Evolutionary conservation across 164 flowering plant species (phyloP), one percentile per base, ranked within the genome.

Genomic region (Houttuynia cordata): DNA sequence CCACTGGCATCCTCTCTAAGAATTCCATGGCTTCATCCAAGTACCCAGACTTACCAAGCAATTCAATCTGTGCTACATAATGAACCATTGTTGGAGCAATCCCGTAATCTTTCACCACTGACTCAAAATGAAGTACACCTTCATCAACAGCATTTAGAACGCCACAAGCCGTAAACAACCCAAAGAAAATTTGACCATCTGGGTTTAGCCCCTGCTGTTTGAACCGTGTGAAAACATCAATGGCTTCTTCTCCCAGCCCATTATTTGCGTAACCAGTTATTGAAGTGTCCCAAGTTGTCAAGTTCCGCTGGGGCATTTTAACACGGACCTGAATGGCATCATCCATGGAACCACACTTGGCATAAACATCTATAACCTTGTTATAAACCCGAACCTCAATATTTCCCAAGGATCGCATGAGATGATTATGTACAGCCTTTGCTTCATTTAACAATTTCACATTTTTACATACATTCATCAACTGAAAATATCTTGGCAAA

Each of bases 241-340:
- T 71, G 10, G 91, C 87, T 20, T 83, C 89, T 69, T 91, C 91
- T 61, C 85, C 91, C 50, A 68, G 76, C 47, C 78, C 88, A 68
- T 87, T 84, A 66, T 75, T 74, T 18, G 85, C 81, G 42, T 79
- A 71, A 67, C 89, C 73, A 15, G 70, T 57, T 59, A 90, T 85
- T 90, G 85, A 85, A 53, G 69, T 78, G 66, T 87, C 85, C 97
- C 95, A 90, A 40, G 90, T 61, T 2, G 87, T 78, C 72, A 80
- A 69, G 62, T 90, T 80, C 8, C 80, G 79, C 59, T 66, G 61
- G 0, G 76, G 78, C 91, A 87, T 87, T 41, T 64, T 70, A 54
- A 71, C 66, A 62, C 87, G 87, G 0, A 84, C 73, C 12, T 24
- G 45, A 40, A 53, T 61, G 0, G 97, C 92, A 64, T 85, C 82